These are phyloP conservation scores for Carpinus fangiana DNA, from an alignment of 306 rosid genomes.

Conservation along the genomic window DNA sequence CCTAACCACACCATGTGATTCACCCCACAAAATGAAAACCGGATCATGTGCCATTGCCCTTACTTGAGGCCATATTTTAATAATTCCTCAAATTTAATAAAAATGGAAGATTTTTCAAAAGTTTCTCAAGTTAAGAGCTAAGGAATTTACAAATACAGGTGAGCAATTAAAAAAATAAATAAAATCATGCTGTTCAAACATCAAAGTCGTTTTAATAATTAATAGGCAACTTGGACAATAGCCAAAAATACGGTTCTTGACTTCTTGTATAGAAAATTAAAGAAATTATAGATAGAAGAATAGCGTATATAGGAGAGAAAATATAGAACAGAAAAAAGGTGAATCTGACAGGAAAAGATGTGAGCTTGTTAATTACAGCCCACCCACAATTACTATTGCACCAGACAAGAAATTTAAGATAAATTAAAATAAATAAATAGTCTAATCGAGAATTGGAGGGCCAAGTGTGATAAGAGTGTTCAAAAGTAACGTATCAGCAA, in stretches of 20 bases:
- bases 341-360: neutral
- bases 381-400: neutral
- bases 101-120: neutral
- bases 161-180: neutral
- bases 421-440: neutral
- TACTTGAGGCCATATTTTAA: neutral
- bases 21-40: neutral
- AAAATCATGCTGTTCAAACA: neutral
- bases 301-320: neutral
- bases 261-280: neutral
- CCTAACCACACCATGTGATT: neutral
- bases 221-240: neutral
- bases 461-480: neutral
- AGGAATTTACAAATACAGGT: neutral
- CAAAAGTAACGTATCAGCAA: slow-evolving; percentile 24
- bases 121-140: neutral
- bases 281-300: neutral
- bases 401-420: too few species aligned
- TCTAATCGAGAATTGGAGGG: neutral
- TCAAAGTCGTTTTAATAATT: neutral
- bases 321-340: neutral
- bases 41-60: neutral
- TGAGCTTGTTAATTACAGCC: neutral
- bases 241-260: neutral
- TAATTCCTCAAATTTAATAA: neutral